These are phyloP conservation scores for Cystobasidium slooffiae DNA, from an alignment of 1,284 basidiomycete species.

Conservation along the genomic window DNA sequence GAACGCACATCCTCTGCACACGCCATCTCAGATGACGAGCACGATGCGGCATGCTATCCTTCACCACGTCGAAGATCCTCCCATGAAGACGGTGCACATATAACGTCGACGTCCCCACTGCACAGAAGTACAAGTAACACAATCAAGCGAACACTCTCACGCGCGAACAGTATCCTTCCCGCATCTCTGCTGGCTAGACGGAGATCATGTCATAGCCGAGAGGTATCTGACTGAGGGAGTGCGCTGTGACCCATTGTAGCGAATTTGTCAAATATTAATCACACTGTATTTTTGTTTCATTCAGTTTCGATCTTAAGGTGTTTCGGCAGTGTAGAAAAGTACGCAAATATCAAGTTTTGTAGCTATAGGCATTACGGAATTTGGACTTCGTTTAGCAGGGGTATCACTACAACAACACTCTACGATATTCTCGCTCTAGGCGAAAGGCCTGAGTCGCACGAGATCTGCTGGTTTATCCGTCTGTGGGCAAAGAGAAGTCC, in stretches of 20 bases:
- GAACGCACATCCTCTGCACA: constrained; percentile 30
- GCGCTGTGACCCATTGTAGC: not conserved
- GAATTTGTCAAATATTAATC: not conserved
- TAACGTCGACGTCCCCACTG: not conserved
- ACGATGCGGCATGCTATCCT: not conserved
- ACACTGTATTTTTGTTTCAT: no score
- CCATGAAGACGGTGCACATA: not conserved
- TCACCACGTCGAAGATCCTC: not conserved
- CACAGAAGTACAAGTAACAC: not conserved
- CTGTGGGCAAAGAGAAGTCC: constrained; percentile 49
- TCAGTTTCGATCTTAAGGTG: no score
- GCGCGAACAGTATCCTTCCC: constrained; percentile 11
- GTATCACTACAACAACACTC: no score
- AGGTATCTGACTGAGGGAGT: not conserved
- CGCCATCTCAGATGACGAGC: constrained; percentile 2
- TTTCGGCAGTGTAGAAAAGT: no score
- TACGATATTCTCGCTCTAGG: no score
- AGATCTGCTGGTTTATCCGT: constrained; percentile 4
- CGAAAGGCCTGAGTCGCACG: not conserved
- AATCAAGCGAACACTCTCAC: constrained; percentile 5
- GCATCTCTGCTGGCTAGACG: not conserved
- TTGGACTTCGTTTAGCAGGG: no score
- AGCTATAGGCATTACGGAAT: no score
- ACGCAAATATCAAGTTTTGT: no score
- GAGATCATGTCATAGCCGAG: not conserved